A percentile compares a stretch with the other conserved stretches of the same genome.
These are phyloP conservation scores for Paracoccidioides brasiliensis DNA, from an alignment of 2,329 filamentous ascomycete species.

Conservation along the genomic window DNA sequence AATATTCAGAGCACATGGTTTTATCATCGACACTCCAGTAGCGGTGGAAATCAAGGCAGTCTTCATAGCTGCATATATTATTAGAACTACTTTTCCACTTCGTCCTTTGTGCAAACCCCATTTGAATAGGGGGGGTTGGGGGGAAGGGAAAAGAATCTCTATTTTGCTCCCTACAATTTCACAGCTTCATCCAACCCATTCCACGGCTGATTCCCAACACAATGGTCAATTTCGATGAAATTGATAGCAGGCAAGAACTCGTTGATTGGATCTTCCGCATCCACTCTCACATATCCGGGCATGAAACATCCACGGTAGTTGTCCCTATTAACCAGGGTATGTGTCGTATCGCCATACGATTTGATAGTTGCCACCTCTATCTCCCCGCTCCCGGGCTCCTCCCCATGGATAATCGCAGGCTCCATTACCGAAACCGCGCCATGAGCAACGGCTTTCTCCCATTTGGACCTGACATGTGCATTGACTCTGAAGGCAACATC, in stretches of 20 bases:
- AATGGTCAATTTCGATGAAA: constrained; percentile 74
- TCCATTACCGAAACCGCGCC: constrained; percentile 53
- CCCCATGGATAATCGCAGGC: constrained; percentile 44
- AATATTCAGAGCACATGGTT: constrained; percentile 80
- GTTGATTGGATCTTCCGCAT: constrained; percentile 30
- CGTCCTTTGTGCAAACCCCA: no score
- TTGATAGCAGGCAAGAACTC: constrained; percentile 46
- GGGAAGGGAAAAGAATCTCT: not conserved
- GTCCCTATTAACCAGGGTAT: constrained; percentile 63
- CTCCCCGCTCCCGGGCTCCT: constrained; percentile 40
- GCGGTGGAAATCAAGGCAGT: constrained; percentile 74
- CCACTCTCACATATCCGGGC: constrained; percentile 54
- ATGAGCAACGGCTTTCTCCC: constrained; percentile 52
- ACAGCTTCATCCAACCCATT: constrained; percentile 55
- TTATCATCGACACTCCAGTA: constrained; percentile 92
- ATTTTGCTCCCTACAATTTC: constrained; percentile 31
- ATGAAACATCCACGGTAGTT: constrained; percentile 58
- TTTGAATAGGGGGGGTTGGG: not conserved
- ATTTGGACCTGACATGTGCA: constrained; percentile 57
- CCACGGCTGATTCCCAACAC: constrained; percentile 91
- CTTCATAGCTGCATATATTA: constrained; percentile 51
- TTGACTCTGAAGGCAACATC: constrained; percentile 86
- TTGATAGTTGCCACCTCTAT: constrained; percentile 61
- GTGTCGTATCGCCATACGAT: constrained; percentile 82
- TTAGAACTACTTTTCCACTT: not conserved